These are phyloP conservation scores for Cutaneotrichosporon arboriforme DNA, from an alignment of 1,284 basidiomycete genomes.

Conservation along the genomic window DNA sequence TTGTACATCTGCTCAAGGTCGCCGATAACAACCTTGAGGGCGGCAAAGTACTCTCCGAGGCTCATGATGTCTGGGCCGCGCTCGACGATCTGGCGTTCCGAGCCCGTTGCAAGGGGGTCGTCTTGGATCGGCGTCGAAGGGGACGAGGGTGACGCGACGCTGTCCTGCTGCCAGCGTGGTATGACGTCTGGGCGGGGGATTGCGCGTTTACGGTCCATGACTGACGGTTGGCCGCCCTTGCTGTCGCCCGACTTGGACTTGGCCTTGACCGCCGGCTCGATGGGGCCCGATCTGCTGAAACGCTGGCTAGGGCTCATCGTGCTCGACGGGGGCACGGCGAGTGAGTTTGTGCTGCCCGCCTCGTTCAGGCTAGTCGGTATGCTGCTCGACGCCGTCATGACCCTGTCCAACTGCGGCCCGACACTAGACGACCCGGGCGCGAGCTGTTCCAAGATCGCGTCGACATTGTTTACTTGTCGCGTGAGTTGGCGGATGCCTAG, in stretches of 20 bases:
- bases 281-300: too few relatives aligned
- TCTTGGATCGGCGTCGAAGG: background rate
- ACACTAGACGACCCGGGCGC: background rate
- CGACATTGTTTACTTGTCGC: conserved; percentile 14
- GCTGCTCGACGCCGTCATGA: too few relatives aligned
- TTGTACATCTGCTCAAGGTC: conserved; percentile 46
- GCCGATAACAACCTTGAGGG: conserved; percentile 36
- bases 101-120: conserved; percentile 19
- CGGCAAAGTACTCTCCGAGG: conserved; percentile 37
- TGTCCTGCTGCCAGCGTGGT: conserved; percentile 10
- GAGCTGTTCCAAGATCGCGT: conserved; percentile 4
- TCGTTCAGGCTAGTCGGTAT: too few relatives aligned
- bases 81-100: conserved; percentile 33
- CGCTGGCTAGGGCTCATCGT: too few relatives aligned
- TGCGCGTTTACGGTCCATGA: conserved; percentile 18
- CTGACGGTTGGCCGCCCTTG: background rate
- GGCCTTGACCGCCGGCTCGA: too few relatives aligned
- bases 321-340: too few relatives aligned
- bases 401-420: too few relatives aligned
- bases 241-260: background rate
- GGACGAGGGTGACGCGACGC: background rate
- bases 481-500: conserved; percentile 42
- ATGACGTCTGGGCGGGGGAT: conserved; percentile 12
- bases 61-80: conserved; percentile 41
- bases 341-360: too few relatives aligned